Evolutionary conservation across 202 grass and related monocot genomes (phyloP).

Genomic region (Dendrocalamus latiflorus): DNA sequence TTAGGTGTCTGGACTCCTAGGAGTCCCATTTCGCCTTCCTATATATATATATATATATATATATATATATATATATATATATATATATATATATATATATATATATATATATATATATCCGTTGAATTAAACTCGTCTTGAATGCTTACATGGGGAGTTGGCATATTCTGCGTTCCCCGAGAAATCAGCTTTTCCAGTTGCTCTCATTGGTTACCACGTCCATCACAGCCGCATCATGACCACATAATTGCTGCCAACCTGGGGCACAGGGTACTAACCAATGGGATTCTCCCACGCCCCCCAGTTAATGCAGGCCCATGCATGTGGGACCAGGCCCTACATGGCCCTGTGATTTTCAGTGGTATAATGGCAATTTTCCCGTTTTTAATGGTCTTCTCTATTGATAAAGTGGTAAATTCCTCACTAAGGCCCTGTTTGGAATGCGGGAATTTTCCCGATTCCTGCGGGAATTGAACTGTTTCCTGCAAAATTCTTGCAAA

Average conservation of each 20-base stretch:
- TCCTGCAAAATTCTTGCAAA: too few species aligned
- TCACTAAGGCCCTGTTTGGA: too few species aligned
- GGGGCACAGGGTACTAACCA: background rate
- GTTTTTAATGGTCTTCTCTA: background rate
- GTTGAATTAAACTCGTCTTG: background rate
- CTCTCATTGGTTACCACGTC: background rate
- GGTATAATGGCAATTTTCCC: background rate
- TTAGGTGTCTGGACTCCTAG: too few species aligned
- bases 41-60: too few species aligned
- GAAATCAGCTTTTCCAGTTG: constrained; percentile 17
- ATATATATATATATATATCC: too few species aligned
- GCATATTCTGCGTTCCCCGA: constrained; percentile 17
- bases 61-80: too few species aligned
- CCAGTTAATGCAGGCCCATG: background rate
- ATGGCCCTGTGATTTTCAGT: background rate
- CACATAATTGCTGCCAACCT: constrained; percentile 41
- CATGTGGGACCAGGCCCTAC: background rate
- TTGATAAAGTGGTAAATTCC: background rate
- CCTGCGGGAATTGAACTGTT: too few species aligned
- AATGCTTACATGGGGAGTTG: constrained; percentile 13
- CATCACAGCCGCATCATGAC: constrained; percentile 46
- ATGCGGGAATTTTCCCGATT: too few species aligned
- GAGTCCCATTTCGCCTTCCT: too few species aligned
- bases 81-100: too few species aligned
- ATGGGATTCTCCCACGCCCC: background rate